phyloP scores from a whole-genome alignment of 306 rosid species.

The Ziziphus jujuba region DNA sequence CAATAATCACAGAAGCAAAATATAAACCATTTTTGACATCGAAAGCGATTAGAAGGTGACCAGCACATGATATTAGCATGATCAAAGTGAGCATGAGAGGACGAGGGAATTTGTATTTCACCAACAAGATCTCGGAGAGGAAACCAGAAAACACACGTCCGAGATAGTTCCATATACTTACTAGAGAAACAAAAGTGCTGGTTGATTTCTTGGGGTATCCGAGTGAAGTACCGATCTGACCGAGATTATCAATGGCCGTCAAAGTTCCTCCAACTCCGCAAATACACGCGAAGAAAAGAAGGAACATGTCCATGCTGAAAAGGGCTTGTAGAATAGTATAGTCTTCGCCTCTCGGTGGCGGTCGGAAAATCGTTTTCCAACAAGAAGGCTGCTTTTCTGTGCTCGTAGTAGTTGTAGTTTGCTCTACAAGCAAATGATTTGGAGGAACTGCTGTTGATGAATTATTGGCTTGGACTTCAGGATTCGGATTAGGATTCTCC shows the following conservation, averaged over 20 bases:
- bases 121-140: conserved; percentile 38
- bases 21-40: conserved; percentile 44
- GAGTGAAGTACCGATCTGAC: conserved; percentile 43
- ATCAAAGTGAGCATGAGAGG: conserved; percentile 47
- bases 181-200: conserved; percentile 50
- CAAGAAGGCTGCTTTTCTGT: conserved; percentile 26
- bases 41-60: conserved; percentile 56
- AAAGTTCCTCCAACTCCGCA: conserved; percentile 58
- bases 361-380: conserved; percentile 44
- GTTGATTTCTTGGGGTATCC: conserved; percentile 34
- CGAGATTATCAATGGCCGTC: conserved; percentile 55
- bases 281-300: conserved; percentile 42
- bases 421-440: no score
- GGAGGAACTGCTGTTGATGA: no score
- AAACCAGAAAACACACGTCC: conserved; percentile 54
- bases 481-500: conserved; percentile 11
- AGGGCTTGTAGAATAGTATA: conserved; percentile 57
- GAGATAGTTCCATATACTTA: conserved; percentile 61
- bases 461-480: no score
- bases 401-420: no score
- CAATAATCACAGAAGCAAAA: conserved; percentile 54
- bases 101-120: conserved; percentile 46
- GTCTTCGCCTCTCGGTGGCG: conserved; percentile 55
- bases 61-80: conserved; percentile 45
- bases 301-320: conserved; percentile 51